Evolutionary conservation across 305 asterid genomes (phyloP), one percentile per base, ranked within the genome.

Genomic region (Petunia hybrid): DNA sequence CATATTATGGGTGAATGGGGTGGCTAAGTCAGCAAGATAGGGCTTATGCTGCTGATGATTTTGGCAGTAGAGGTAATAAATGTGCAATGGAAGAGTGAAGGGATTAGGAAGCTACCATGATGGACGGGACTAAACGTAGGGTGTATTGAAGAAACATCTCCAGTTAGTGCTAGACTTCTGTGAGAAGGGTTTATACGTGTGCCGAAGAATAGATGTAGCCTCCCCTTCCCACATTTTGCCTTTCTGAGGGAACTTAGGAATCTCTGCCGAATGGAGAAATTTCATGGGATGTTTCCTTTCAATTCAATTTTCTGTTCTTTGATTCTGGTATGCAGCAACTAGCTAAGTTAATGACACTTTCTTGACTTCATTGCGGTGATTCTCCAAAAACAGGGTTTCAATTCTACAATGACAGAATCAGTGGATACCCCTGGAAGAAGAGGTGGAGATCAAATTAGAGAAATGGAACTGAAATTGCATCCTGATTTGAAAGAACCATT

Each of bases 381-480:
- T 45, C 48, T 71, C 12, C 12, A 40, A 76, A 74, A 75, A 76
- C 89, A 96, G 99, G 99, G 99, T 64, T 96, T 96, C 89, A 93
- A 92, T 89, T 90, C 93, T 77, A 82, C 98, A 71, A 89, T 96
- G 79, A 96, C 99, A 1, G 97, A 93, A 88, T 92, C 91, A 64
- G 87, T 88, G 48, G 97, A 93, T 82, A 89, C 89, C 69, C 91
- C 95, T 77, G 99, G 94, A 87, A 89, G 97, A 87, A 87, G 92
- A 85, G 89, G 97, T 81, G 95, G 95, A 70, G 98, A 92, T 89
- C 99, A 96, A 88, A 94, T 96, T 80, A 94, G 88, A 90, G 99
- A 92, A 90, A 94, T 94, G 99, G 98, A 96, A 78, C 93, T 90
- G 68, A 96, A 94, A 87, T 76, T 94, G 88, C 98, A 94, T 83